Conservation (phyloP, 192 early-diverging fungal species). For the Coemansia aciculifera region DNA sequence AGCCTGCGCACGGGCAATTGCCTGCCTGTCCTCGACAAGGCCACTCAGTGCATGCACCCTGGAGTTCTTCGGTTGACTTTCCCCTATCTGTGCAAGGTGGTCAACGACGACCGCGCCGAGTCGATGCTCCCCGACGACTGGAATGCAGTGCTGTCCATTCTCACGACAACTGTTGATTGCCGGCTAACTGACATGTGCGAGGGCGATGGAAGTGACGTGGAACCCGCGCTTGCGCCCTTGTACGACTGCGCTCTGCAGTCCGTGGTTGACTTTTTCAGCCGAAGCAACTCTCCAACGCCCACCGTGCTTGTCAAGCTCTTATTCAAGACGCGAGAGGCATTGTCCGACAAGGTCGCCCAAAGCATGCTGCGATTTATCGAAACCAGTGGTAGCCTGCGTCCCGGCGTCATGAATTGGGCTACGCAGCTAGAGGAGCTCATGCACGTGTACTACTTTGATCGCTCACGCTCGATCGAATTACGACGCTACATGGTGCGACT, state of each 20-base stretch:
- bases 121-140: conserved; percentile 45
- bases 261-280: conserved; percentile 24
- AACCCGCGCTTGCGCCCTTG: conserved; percentile 19
- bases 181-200: conserved; percentile 21
- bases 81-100: conserved; percentile 49
- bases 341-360: conserved; percentile 47
- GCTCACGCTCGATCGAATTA: conserved; percentile 31
- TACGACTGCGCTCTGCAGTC: conserved; percentile 39
- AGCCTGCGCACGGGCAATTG: conserved; percentile 53
- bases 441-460: conserved; percentile 54
- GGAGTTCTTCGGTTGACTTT: conserved; percentile 43
- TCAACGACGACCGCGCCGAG: conserved; percentile 45
- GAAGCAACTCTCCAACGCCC: conserved; percentile 18
- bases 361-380: conserved; percentile 38
- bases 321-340: conserved; percentile 28
- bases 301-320: conserved; percentile 26
- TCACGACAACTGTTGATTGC: conserved; percentile 33
- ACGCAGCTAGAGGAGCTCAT: conserved; percentile 39
- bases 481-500: conserved; percentile 34
- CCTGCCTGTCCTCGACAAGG: conserved; percentile 49
- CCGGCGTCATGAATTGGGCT: conserved; percentile 26
- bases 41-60: conserved; percentile 40
- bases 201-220: neutral
- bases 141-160: conserved; percentile 36
- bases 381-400: conserved; percentile 27